Evolutionary conservation across 768 basidiomycete genomes (phyloP).

Genomic region (Boletus sp.): DNA sequence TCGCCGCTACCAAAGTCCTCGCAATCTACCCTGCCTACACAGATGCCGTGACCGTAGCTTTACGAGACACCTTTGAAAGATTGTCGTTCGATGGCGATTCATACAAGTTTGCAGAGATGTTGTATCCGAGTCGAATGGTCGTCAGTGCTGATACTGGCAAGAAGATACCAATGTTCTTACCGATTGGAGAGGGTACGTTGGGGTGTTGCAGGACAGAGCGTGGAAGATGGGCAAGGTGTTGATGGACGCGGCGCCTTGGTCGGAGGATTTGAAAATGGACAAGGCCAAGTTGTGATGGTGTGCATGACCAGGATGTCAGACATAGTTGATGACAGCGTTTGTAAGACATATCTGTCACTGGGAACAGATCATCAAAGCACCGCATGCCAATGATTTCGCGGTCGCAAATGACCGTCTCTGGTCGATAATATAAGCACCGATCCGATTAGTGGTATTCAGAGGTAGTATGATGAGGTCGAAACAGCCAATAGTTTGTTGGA

Average conservation of each 20-base stretch:
- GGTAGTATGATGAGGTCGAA: too few relatives aligned
- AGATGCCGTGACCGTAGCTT: neutral
- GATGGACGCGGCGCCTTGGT: constrained; percentile 2
- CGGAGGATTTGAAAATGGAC: constrained; percentile 5
- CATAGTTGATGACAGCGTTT: too few relatives aligned
- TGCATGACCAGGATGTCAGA: too few relatives aligned
- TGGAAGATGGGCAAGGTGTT: neutral
- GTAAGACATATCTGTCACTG: too few relatives aligned
- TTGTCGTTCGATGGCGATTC: constrained; percentile 10
- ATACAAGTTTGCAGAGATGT: constrained; percentile 10
- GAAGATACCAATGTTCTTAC: constrained; percentile 6
- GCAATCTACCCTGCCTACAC: too few relatives aligned
- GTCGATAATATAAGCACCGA: too few relatives aligned
- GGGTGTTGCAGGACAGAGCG: neutral
- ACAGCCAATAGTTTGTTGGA: too few relatives aligned
- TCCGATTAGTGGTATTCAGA: too few relatives aligned
- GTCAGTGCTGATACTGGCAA: neutral
- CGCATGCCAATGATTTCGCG: too few relatives aligned
- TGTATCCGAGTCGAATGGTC: constrained; percentile 6
- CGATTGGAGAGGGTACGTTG: constrained; percentile 11
- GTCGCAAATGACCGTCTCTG: too few relatives aligned
- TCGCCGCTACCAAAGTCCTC: neutral
- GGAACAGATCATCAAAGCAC: too few relatives aligned
- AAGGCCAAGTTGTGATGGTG: constrained; percentile 6
- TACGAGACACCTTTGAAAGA: neutral